These are phyloP conservation scores for Colletotrichum paranaense DNA, from an alignment of 2,329 filamentous ascomycete genomes.

Conservation along the genomic window DNA sequence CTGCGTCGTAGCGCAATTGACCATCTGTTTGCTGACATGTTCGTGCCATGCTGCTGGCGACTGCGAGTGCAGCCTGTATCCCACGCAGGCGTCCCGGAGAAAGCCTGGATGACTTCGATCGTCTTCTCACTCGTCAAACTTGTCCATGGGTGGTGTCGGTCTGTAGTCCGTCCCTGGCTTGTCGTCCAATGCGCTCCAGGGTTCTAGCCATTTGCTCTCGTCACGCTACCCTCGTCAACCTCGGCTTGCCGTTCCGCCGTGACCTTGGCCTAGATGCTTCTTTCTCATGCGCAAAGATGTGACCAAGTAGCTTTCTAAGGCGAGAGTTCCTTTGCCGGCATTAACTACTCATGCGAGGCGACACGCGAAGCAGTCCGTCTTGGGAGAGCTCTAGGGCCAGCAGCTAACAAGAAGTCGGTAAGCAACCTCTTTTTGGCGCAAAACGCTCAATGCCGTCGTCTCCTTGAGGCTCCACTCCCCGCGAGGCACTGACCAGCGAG, in stretches of 20 bases:
- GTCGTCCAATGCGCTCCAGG: slow-evolving; percentile 22
- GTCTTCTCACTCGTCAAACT: not conserved
- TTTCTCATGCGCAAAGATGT: slow-evolving; percentile 2
- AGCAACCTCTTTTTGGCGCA: slow-evolving; percentile 13
- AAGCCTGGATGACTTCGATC: not conserved
- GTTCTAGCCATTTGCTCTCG: not conserved
- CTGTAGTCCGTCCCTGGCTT: slow-evolving; percentile 2
- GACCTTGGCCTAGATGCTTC: not conserved
- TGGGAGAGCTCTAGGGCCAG: not conserved
- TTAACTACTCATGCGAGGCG: slow-evolving; percentile 21
- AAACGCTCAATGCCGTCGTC: slow-evolving; percentile 13
- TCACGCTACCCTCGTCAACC: slow-evolving; percentile 4
- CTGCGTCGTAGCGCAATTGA: not conserved
- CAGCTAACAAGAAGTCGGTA: slow-evolving; percentile 7
- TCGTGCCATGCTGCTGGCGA: not conserved
- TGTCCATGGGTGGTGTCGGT: not conserved
- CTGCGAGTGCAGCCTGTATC: slow-evolving; percentile 2
- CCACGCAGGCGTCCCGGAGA: not conserved
- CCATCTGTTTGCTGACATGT: slow-evolving; percentile 1
- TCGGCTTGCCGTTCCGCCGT: slow-evolving; percentile 10
- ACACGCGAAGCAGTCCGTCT: slow-evolving; percentile 4
- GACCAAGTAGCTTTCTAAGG: slow-evolving; percentile 3
- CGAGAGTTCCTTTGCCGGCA: slow-evolving; percentile 13
- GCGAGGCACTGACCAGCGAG: slow-evolving; percentile 11
- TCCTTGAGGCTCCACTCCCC: slow-evolving; percentile 1